Evolutionary conservation across 495 filamentous ascomycete species (phyloP), one percentile per base, ranked within the genome.

Genomic region (Neurospora tetrasperma): DNA sequence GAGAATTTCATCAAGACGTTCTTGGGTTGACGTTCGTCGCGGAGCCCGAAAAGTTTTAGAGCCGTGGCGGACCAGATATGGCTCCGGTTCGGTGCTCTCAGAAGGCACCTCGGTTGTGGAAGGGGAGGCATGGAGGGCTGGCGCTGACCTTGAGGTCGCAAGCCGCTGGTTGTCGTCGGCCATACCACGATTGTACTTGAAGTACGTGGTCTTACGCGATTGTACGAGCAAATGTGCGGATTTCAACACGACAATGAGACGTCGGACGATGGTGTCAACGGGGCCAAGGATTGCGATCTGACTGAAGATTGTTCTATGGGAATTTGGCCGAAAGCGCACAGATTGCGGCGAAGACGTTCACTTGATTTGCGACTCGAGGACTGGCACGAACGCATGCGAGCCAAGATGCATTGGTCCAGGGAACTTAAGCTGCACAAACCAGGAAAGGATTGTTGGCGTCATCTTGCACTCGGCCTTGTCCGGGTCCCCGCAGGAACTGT

Each of bases 1-100:
- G 71, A 85, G 82, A 76, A 85, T 84, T 16, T 78, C 76, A 71
- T 79, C 79, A 71, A 85, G 73, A 43, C 83, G 80, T 20, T 83
- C 80, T 59, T 83, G 80, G 14, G 82, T 79, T 11, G 82, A 82
- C 71, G 72, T 73, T 35, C 78, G 71, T n/a, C 79, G 42, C 43
- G 54, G 23, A 40, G 75, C 71, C 68, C 71, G 77, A 23, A 75
- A 42, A 1, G 66, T 44, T 27, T 54, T n/a, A 44, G 75, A 74
- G 9, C 44, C 46, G 35, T 43, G 73, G 20, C 40, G 72, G 69
- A 62, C 66, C 18, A 62, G 54, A 12, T 62, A 62, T 62, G 54
- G 54, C 54, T 9, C 54, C 35, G 54, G 27, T 35, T 62, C 54
- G 12, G 12, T 62, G 35, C 27, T 35, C 54, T 31, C 54, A 16